These are phyloP conservation scores for Zopfia rhizophila DNA, from an alignment of 2,329 filamentous ascomycete species.

Conservation along the genomic window DNA sequence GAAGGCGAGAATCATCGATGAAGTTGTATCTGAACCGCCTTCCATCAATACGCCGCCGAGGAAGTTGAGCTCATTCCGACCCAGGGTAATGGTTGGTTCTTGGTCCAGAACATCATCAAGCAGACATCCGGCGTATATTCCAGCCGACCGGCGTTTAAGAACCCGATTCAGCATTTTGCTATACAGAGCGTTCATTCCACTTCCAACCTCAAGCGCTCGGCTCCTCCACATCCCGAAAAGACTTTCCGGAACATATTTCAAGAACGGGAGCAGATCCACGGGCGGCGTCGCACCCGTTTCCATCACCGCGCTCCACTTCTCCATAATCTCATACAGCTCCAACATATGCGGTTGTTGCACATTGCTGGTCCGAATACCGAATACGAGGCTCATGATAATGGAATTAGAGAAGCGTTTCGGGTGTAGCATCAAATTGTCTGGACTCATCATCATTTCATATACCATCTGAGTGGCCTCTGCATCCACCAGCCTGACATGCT, in stretches of 20 bases:
- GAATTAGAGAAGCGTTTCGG: slow-evolving; percentile 60
- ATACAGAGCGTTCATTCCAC: slow-evolving; percentile 13
- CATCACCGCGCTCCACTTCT: slow-evolving; percentile 52
- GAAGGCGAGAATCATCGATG: slow-evolving; percentile 49
- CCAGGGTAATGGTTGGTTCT: slow-evolving; percentile 10
- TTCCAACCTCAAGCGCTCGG: slow-evolving; percentile 3
- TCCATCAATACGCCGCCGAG: slow-evolving; percentile 49
- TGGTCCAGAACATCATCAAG: slow-evolving; percentile 15
- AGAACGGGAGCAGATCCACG: slow-evolving; percentile 56
- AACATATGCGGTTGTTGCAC: slow-evolving; percentile 41
- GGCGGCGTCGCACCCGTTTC: slow-evolving; percentile 59
- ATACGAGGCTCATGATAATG: slow-evolving; percentile 55
- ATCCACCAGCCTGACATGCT: slow-evolving; percentile 55
- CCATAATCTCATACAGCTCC: slow-evolving; percentile 52
- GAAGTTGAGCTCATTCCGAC: slow-evolving; percentile 46
- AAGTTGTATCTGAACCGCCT: slow-evolving; percentile 52
- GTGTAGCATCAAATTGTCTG: slow-evolving; percentile 57
- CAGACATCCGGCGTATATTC: slow-evolving; percentile 7
- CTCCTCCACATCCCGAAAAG: slow-evolving; percentile 14
- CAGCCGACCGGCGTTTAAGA: not conserved
- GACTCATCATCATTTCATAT: slow-evolving; percentile 53
- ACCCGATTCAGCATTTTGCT: slow-evolving; percentile 3
- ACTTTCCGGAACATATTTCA: slow-evolving; percentile 52
- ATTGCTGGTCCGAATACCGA: slow-evolving; percentile 16
- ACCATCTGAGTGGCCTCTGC: slow-evolving; percentile 62